These are phyloP conservation scores for Wickerhamomyces canadensis DNA, from an alignment of 805 yeast genomes.

Conservation along the genomic window DNA sequence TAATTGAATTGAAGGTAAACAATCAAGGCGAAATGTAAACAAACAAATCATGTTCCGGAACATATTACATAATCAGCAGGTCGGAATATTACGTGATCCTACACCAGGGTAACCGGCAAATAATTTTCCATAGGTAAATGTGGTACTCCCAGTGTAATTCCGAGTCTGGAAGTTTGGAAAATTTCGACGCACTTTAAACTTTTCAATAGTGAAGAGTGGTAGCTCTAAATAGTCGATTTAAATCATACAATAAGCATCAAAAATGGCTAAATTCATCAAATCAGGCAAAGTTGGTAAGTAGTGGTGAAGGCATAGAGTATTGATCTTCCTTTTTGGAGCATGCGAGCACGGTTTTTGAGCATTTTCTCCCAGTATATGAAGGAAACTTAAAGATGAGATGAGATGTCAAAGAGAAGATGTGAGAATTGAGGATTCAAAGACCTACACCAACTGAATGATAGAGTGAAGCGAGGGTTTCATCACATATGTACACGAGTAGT, in stretches of 20 bases:
- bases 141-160: constrained; percentile 11
- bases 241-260: constrained; percentile 6
- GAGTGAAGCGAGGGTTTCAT: too few relatives aligned
- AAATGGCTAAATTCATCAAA: constrained; percentile 96
- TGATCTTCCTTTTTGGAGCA: background rate
- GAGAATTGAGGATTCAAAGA: too few relatives aligned
- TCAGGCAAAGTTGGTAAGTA: constrained; percentile 93
- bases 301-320: background rate
- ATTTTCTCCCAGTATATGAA: too few relatives aligned
- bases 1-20: too few relatives aligned
- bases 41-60: background rate
- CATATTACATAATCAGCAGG: too few relatives aligned
- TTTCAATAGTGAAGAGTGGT: constrained; percentile 1
- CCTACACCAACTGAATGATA: too few relatives aligned
- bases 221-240: background rate
- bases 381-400: too few relatives aligned
- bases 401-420: too few relatives aligned
- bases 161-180: constrained; percentile 20
- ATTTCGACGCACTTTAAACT: constrained; percentile 18
- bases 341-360: background rate
- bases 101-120: too few relatives aligned
- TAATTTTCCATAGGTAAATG: background rate
- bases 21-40: constrained; percentile 2
- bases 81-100: too few relatives aligned
- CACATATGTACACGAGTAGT: too few relatives aligned